Base-by-base conservation (phyloP, 2,329 filamentous ascomycete species). In the Xylaria sp. region DNA sequence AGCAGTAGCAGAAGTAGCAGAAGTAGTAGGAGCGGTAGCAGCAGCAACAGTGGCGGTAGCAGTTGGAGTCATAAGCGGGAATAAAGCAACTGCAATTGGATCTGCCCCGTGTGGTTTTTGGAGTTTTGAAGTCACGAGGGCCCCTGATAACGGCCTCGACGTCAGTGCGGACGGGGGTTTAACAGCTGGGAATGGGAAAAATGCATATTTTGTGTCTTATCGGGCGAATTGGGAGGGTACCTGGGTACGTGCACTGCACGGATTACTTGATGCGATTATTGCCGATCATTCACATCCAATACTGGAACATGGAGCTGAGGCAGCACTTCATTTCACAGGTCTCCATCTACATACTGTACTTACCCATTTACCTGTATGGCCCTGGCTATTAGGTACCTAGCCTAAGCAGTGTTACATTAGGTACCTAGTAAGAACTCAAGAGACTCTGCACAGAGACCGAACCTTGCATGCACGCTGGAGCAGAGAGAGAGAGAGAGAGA, bases 101-200 rank as follows among this genome's bases (percentile, higher is more conserved):
- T 34, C 22, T 26, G 44, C 34, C n/a, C n/a, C n/a, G n/a, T 44
- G 24, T 40, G 11, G 43, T 24, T 43, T 53, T 45, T 50, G 29
- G 45, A 40, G 39, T 45, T 47, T 57, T 34, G 39, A 48, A 61
- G 58, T 61, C 55, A 61, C 58, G 55, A 56, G n/a, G n/a, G 52
- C 50, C 48, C 52, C 52, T 46, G 40, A 41, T 47, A 50, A 40
- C 50, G 49, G 9, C 29, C 16, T 48, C 56, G 39, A 59, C 56
- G 56, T 56, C 56, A 56, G 48, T 47, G 16, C 16, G 22, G 9
- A 17, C 29, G 29, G 29, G 29, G 11, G 11, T 34, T 7, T 11
- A 6, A 13, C 29, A 34, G 11, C 16, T 26, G 24, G 6, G 6
- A 5, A 26, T 26, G 5, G 9, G 9, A 26, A 26, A 34, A 34